Evolutionary conservation across 2,329 filamentous ascomycete genomes (phyloP).

Genomic region (Hirsutella thompsonii): DNA sequence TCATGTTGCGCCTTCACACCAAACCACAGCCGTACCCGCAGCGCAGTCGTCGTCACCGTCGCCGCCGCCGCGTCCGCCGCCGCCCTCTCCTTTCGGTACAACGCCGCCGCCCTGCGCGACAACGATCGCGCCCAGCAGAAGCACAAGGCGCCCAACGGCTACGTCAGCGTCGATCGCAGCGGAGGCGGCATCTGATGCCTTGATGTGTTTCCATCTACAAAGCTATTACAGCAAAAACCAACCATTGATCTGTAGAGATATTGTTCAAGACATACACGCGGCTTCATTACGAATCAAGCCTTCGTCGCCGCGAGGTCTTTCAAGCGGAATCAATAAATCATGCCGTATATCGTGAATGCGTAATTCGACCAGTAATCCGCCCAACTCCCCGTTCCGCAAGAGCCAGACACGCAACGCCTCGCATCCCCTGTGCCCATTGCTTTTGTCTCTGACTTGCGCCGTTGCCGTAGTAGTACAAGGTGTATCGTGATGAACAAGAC

Average conservation of each 20-base stretch:
- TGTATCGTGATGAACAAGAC: background rate
- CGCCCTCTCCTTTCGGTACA: slow-evolving; percentile 18
- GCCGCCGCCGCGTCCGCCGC: slow-evolving; percentile 17
- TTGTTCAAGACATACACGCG: too few species aligned
- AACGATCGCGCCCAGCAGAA: slow-evolving; percentile 31
- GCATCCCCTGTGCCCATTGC: background rate
- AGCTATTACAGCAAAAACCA: too few species aligned
- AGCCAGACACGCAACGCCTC: background rate
- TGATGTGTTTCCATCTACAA: background rate
- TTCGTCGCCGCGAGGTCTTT: too few species aligned
- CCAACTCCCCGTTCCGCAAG: background rate
- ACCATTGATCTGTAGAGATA: too few species aligned
- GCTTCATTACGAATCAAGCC: too few species aligned
- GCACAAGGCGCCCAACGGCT: slow-evolving; percentile 22
- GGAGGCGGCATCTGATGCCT: slow-evolving; percentile 26
- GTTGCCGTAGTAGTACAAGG: background rate
- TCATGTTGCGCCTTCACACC: too few species aligned
- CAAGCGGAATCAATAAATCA: too few species aligned
- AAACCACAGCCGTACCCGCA: too few species aligned
- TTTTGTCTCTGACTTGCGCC: background rate
- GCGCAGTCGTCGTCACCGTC: slow-evolving; percentile 15
- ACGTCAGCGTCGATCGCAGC: slow-evolving; percentile 39
- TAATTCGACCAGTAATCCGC: background rate
- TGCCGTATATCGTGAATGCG: background rate
- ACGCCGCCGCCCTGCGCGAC: slow-evolving; percentile 20